These are phyloP conservation scores for Brassica cretica DNA, from an alignment of 345 rosid genomes.

Conservation along the genomic window DNA sequence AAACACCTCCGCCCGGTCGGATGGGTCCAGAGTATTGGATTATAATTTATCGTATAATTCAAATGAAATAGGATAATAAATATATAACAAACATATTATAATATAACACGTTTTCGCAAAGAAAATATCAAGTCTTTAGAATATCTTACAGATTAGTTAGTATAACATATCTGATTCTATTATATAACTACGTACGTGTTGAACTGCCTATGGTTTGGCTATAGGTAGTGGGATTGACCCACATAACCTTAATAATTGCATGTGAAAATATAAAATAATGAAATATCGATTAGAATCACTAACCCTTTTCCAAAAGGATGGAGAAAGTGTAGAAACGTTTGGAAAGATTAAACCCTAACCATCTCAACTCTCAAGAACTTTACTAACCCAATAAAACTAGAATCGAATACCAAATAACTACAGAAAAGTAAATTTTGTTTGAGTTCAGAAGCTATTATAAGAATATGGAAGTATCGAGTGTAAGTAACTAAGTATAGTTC, in stretches of 20 bases:
- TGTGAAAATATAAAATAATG: background rate
- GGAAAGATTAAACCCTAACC: constrained; percentile 17
- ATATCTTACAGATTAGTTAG: background rate
- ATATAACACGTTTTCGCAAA: background rate
- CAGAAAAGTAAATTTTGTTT: background rate
- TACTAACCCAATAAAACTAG: constrained; percentile 1
- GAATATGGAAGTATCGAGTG: background rate
- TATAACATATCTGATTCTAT: constrained; percentile 9
- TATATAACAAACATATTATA: background rate
- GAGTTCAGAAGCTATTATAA: background rate
- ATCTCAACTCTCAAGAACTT: background rate
- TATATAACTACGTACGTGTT: constrained; percentile 34
- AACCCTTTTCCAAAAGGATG: constrained; percentile 28
- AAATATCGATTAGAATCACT: constrained; percentile 24
- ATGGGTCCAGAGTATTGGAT: background rate
- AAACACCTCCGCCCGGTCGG: too few relatives aligned
- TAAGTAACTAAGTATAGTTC: background rate
- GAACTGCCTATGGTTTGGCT: constrained; percentile 14
- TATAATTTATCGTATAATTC: background rate
- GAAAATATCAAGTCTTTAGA: constrained; percentile 6
- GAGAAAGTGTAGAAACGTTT: constrained; percentile 6
- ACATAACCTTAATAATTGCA: constrained; percentile 33
- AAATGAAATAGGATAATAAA: background rate
- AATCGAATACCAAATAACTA: constrained; percentile 13
- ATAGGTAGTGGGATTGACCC: constrained; percentile 27